Evolutionary conservation across 768 basidiomycete genomes (phyloP).

Genomic region (Hygrocybe punicea): DNA sequence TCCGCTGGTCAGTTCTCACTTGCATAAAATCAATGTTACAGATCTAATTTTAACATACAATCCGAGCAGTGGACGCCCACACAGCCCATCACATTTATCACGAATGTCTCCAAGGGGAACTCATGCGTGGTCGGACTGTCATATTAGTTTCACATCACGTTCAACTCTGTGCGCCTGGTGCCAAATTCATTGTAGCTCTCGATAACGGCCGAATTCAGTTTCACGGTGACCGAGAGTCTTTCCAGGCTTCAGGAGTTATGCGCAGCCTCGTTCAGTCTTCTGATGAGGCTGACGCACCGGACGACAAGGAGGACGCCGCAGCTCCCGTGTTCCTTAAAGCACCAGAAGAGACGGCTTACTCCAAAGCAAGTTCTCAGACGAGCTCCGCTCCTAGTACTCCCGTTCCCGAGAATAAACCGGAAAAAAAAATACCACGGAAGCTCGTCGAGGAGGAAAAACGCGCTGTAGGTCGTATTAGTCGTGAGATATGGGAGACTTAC

Average conservation of each 20-base stretch:
- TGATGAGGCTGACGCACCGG: conserved; percentile 24
- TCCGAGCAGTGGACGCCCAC: conserved; percentile 75
- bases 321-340: conserved; percentile 33
- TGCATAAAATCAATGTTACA: background rate
- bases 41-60: conserved; percentile 4
- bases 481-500: conserved; percentile 64
- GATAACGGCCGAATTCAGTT: conserved; percentile 80
- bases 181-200: conserved; percentile 77
- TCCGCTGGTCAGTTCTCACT: conserved; percentile 45
- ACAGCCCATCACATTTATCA: conserved; percentile 86
- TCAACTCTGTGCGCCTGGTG: conserved; percentile 77
- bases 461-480: conserved; percentile 67
- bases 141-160: conserved; percentile 96
- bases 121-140: conserved; percentile 78
- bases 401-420: conserved; percentile 28
- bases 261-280: conserved; percentile 61
- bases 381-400: conserved; percentile 29
- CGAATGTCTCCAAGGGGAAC: conserved; percentile 77
- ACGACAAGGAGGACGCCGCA: conserved; percentile 44
- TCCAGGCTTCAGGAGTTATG: conserved; percentile 66
- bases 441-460: conserved; percentile 81
- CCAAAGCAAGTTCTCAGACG: conserved; percentile 22
- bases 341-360: background rate
- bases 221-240: conserved; percentile 61
- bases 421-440: conserved; percentile 68